These are phyloP conservation scores for Aspergillus neoniger DNA, from an alignment of 2,329 filamentous ascomycete genomes.

Conservation along the genomic window DNA sequence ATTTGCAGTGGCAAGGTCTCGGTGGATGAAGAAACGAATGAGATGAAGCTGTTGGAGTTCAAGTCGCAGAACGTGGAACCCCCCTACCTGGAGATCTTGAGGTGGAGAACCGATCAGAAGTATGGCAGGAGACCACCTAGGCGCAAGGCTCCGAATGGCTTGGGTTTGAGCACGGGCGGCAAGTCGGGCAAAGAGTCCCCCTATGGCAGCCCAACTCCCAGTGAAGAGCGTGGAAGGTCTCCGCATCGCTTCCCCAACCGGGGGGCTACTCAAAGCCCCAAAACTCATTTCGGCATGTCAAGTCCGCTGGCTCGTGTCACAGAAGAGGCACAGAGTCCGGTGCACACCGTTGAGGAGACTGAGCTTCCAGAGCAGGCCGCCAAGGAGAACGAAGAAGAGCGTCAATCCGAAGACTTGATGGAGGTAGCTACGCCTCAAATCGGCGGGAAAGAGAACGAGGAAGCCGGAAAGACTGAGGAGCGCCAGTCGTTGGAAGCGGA, in stretches of 20 bases:
- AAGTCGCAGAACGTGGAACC: slow-evolving; percentile 87
- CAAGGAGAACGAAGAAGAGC: slow-evolving; percentile 33
- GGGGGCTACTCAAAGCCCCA: slow-evolving; percentile 46
- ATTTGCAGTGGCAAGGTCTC: slow-evolving; percentile 85
- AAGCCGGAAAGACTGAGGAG: slow-evolving; percentile 25
- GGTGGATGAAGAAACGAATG: slow-evolving; percentile 87
- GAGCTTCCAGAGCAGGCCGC: slow-evolving; percentile 35
- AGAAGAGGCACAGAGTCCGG: slow-evolving; percentile 45
- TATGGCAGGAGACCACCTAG: slow-evolving; percentile 66
- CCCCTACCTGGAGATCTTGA: slow-evolving; percentile 87
- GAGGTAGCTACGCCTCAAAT: slow-evolving; percentile 43
- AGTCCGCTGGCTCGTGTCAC: slow-evolving; percentile 51
- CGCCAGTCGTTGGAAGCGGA: slow-evolving; percentile 30
- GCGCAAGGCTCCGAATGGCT: slow-evolving; percentile 50
- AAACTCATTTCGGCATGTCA: slow-evolving; percentile 45
- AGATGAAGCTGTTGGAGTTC: slow-evolving; percentile 91
- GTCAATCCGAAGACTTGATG: slow-evolving; percentile 41
- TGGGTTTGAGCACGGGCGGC: slow-evolving; percentile 55
- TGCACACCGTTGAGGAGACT: slow-evolving; percentile 35
- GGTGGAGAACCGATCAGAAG: slow-evolving; percentile 96
- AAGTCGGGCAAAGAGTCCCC: slow-evolving; percentile 56
- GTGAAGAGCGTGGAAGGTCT: slow-evolving; percentile 52
- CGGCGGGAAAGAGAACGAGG: slow-evolving; percentile 38
- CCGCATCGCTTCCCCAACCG: slow-evolving; percentile 50
- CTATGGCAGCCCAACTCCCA: slow-evolving; percentile 49